Base-by-base conservation (phyloP, 2,329 filamentous ascomycete genomes). In the Talaromyces sp. region DNA sequence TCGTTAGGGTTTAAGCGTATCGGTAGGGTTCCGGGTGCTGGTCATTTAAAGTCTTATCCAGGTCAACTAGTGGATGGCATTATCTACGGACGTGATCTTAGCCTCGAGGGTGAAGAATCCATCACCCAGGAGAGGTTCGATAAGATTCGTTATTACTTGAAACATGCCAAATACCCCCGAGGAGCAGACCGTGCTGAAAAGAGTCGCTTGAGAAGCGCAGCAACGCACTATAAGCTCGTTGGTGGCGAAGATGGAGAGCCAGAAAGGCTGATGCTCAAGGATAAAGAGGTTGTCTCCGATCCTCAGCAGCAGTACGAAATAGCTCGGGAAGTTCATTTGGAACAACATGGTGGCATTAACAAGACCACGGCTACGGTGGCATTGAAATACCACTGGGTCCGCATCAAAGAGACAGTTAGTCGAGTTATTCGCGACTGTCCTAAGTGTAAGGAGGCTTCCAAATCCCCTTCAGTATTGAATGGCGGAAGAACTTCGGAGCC, bases 71-170 rank as follows among this genome's bases (percentile, higher is more conserved):
- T 92, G 67, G 89, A 92, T 78, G 90, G 89, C 73, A 91, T 92
- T 76, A 91, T 92, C 68, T 92, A 90, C 79, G 93, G 93, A 6
- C 81, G 86, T 27, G 86, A 88, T 64, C 74, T 84, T 27, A 83
- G 81, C 68, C 79, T 82, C 43, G 89, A 92, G 72, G 86, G 85
- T 72, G 92, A 95, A 75, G 91, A 95, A 76, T 89, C 91, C 76
- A 90, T 94, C 72, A 93, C 90, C 78, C 93, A 97, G 83, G 93
- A 97, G 81, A 91, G 95, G 71, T 98, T 98, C 83, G 94, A 97
- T 83, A 97, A 97, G 84, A 98, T 98, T 76, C 90, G 93, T 74
- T 98, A 91, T 83, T 98, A 98, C 80, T 88, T 98, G 74, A 96
- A 96, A 80, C 92, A 93, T 77, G 90, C 90, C 74, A 92, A 93